These are phyloP conservation scores for Gossypium stocksii DNA, from an alignment of 345 rosid genomes.

Conservation along the genomic window DNA sequence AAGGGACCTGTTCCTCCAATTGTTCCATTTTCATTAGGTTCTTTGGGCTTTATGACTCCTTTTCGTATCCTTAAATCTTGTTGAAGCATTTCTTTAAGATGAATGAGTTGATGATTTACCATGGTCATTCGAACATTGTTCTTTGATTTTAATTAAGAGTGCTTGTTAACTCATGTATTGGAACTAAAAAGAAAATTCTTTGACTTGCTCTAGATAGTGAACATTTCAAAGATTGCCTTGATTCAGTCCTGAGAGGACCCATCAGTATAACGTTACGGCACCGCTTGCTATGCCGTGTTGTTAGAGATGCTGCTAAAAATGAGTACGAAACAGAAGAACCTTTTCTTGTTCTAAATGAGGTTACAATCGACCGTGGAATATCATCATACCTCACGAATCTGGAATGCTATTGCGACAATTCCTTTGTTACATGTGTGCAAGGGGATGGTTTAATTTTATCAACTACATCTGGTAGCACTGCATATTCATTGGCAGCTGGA, in stretches of 20 bases:
- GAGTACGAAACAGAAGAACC: constrained; percentile 75
- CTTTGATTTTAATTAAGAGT: background rate
- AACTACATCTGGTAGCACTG: constrained; percentile 99
- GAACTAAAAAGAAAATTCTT: constrained; percentile 23
- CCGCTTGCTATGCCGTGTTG: constrained; percentile 74
- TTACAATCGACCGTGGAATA: constrained; percentile 95
- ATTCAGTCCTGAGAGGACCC: constrained; percentile 79
- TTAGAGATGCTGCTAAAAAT: constrained; percentile 73
- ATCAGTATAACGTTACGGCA: constrained; percentile 88
- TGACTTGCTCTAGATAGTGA: constrained; percentile 68
- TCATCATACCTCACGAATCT: constrained; percentile 91
- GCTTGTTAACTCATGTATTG: background rate
- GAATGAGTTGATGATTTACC: background rate
- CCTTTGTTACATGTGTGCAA: constrained; percentile 95
- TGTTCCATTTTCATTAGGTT: constrained; percentile 93
- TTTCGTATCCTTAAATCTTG: constrained; percentile 70
- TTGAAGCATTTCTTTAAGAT: background rate
- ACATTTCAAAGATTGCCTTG: constrained; percentile 73
- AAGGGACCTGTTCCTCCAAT: constrained; percentile 98
- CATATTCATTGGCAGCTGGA: constrained; percentile 97
- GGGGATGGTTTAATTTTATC: constrained; percentile 94
- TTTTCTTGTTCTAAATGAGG: constrained; percentile 89
- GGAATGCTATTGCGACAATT: constrained; percentile 93
- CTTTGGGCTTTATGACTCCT: constrained; percentile 99
- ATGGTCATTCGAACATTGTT: background rate